These are phyloP conservation scores for Hsuehochloa calcarea DNA, from an alignment of 176 grass and related monocot genomes.

Conservation along the genomic window DNA sequence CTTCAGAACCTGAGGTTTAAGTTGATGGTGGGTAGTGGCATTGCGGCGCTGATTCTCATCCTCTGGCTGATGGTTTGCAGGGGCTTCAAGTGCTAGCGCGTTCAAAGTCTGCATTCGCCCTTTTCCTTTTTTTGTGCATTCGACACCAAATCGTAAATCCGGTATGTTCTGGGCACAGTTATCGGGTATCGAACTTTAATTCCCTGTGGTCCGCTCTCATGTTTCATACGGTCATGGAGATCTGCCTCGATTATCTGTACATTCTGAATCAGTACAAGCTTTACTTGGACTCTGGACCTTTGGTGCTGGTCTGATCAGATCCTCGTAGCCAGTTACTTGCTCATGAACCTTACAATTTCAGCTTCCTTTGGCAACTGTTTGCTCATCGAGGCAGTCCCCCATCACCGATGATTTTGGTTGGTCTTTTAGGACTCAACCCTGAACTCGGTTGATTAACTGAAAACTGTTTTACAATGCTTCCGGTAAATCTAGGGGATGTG, in stretches of 20 bases:
- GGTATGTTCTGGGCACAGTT: background rate
- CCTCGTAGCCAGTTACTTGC: background rate
- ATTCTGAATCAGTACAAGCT: conserved; percentile 23
- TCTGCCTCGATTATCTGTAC: conserved; percentile 32
- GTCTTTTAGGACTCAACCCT: no score
- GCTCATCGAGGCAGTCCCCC: no score
- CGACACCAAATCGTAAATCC: background rate
- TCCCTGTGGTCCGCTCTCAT: background rate
- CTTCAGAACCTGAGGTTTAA: conserved; percentile 91
- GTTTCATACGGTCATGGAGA: conserved; percentile 10
- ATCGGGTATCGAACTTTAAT: background rate
- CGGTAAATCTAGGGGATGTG: no score
- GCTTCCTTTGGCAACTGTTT: no score
- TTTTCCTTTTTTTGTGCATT: background rate
- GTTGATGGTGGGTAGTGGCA: conserved; percentile 68
- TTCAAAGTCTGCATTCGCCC: background rate
- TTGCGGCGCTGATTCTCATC: conserved; percentile 57
- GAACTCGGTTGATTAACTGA: no score
- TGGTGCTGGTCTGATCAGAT: background rate
- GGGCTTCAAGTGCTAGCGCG: conserved; percentile 70
- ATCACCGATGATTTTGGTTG: no score
- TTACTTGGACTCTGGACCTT: background rate
- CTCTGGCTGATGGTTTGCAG: conserved; percentile 79
- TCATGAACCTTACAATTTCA: background rate
- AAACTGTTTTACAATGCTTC: no score